Base-by-base conservation (phyloP, 768 basidiomycete genomes). In the Naganishia randhawae region DNA sequence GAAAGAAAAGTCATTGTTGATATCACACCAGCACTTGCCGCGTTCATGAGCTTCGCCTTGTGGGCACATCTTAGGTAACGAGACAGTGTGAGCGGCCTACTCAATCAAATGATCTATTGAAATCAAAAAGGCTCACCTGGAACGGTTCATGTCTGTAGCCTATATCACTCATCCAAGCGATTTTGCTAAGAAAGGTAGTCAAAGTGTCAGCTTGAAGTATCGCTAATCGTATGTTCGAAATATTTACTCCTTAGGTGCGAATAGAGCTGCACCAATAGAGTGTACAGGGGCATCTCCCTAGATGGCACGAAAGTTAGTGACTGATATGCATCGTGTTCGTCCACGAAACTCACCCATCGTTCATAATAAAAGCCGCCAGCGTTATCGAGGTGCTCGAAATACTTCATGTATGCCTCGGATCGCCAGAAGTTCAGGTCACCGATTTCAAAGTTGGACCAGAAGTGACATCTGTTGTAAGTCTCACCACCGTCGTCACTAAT, bases 261-360 rank as follows among this genome's bases (percentile, higher is more conserved):
- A 90, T 9, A 98, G 82, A 0, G 94, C 88, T 0, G 89, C 93
- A 39, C 90, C 95, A 67, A 97, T 92, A 64, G 88, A 90, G 75
- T 92, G 91, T 8, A 92, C 86, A 0, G 90, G 90, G 0, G 95
- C 95, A 81, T 96, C 94, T 57, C 95, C 95, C 92, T 92, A 92
- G 85, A 90, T 3, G 8, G 17, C 7, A 7, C 25, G 32, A 31
- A 48, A 51, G 2, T 25, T 32, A 7, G 7, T n/a, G 3, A 48
- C 19, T n/a, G 19, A 16, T 9, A 27, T 14, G 2, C 7, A 2
- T 6, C 3, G 6, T 3, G 11, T 48, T 13, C 14, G 8, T 33
- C 7, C 39, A 17, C 67, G 32, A 50, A 17, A 33, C 75, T 31
- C 32, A 88, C 88, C 86, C 80, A 81, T 73, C 80, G 72, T 64